phyloP scores from a whole-genome alignment of 2,329 filamentous ascomycete genomes.

The Mycosphaerella arachidis region DNA sequence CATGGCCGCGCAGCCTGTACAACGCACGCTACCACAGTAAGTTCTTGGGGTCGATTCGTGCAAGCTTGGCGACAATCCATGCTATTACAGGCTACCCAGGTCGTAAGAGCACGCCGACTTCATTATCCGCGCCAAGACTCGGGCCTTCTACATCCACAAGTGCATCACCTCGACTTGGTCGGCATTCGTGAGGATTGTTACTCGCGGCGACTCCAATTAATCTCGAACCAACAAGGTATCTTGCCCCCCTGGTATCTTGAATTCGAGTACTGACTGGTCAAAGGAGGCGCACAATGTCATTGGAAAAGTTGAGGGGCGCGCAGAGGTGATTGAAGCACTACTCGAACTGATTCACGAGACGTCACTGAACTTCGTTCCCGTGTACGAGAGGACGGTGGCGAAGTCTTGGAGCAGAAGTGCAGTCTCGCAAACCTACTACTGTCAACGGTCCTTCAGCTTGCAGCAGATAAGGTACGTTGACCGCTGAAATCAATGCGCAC shows the following conservation, averaged over 20 bases:
- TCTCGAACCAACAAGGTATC: too few species aligned
- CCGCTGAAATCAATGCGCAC: too few species aligned
- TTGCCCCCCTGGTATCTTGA: neutral
- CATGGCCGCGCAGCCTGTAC: neutral
- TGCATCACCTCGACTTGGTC: neutral
- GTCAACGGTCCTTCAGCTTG: neutral
- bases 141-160: slow-evolving; percentile 8
- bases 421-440: neutral
- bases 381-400: neutral
- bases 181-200: neutral
- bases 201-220: neutral
- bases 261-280: neutral
- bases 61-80: too few species aligned
- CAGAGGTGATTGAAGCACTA: neutral
- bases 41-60: neutral
- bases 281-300: neutral
- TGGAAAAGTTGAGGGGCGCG: neutral
- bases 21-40: neutral
- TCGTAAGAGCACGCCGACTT: slow-evolving; percentile 4
- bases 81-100: neutral
- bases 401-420: neutral
- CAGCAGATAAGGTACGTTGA: neutral
- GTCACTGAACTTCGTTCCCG: neutral
- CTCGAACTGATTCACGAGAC: slow-evolving; percentile 2
- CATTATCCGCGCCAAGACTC: neutral